Evolutionary conservation across 345 rosid species (phyloP).

Genomic region (Noccaea bulbosa): DNA sequence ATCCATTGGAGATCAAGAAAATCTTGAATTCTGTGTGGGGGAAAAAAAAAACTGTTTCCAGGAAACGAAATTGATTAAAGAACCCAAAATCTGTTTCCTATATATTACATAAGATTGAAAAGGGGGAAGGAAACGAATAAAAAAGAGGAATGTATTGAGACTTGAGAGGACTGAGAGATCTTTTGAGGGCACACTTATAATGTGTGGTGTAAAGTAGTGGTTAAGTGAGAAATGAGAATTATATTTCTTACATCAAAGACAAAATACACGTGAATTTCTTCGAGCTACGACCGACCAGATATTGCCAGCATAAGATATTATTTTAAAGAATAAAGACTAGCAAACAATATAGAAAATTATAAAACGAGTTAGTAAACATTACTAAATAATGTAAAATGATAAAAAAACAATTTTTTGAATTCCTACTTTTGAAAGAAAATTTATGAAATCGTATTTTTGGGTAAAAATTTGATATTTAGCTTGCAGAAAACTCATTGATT

Average conservation of each 20-base stretch:
- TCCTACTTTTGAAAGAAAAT: too few relatives aligned
- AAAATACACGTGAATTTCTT: constrained; percentile 39
- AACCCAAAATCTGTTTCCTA: constrained; percentile 2
- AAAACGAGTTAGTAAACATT: too few relatives aligned
- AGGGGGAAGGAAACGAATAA: constrained; percentile 3
- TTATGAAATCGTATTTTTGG: too few relatives aligned
- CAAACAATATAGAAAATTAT: too few relatives aligned
- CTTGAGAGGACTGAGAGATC: constrained; percentile 20
- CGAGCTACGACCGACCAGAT: constrained; percentile 27
- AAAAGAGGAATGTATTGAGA: constrained; percentile 21
- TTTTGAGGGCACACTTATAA: constrained; percentile 32
- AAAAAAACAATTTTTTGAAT: too few relatives aligned
- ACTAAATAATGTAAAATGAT: too few relatives aligned
- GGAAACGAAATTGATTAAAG: neutral
- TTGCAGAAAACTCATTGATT: too few relatives aligned
- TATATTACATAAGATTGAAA: constrained; percentile 18
- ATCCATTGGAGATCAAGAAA: constrained; percentile 50
- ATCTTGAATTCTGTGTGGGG: neutral
- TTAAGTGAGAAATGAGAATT: constrained; percentile 40
- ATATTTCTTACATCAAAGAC: constrained; percentile 31
- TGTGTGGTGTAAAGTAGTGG: constrained; percentile 43
- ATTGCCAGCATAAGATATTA: constrained; percentile 1
- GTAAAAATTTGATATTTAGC: too few relatives aligned
- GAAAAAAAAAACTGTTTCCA: neutral
- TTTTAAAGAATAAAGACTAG: neutral